phyloP scores from a whole-genome alignment of 192 early-diverging fungal genomes.

The Coemansia sp. region DNA sequence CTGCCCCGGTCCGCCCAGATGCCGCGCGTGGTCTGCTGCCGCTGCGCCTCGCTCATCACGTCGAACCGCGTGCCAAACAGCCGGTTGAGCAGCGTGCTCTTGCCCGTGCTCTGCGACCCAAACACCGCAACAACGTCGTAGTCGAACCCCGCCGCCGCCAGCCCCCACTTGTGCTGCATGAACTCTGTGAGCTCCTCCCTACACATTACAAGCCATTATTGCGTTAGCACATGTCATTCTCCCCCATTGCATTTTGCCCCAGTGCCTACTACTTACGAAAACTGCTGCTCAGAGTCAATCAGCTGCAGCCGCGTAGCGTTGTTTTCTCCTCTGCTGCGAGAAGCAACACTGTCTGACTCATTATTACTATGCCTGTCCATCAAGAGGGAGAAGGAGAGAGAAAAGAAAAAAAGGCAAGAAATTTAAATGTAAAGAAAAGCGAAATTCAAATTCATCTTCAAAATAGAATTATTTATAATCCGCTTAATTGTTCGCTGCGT shows the following conservation, averaged over 20 bases:
- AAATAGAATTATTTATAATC: no score
- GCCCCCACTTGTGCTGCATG: slow-evolving; percentile 81
- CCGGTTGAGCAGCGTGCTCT: slow-evolving; percentile 95
- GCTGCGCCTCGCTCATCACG: slow-evolving; percentile 87
- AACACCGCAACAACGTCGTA: slow-evolving; percentile 98
- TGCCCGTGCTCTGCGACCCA: slow-evolving; percentile 98
- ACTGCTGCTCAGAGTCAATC: slow-evolving; percentile 52
- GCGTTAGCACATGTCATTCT: not conserved
- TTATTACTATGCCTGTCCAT: slow-evolving; percentile 5
- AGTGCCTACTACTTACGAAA: slow-evolving; percentile 50
- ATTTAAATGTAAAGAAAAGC: no score
- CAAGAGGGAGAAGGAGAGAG: no score
- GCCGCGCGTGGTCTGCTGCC: slow-evolving; percentile 96
- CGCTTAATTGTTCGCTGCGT: not conserved
- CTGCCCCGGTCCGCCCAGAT: slow-evolving; percentile 96
- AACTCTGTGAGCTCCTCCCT: slow-evolving; percentile 73
- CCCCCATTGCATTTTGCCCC: not conserved
- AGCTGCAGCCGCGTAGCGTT: slow-evolving; percentile 42
- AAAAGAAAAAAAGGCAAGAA: no score
- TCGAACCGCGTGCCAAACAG: slow-evolving; percentile 96
- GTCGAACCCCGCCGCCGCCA: slow-evolving; percentile 87
- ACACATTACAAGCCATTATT: not conserved
- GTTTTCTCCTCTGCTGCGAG: not conserved
- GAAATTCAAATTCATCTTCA: no score
- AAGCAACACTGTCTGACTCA: not conserved